Conservation (phyloP, 176 grass and related monocot species). For the Oryza punctata region DNA sequence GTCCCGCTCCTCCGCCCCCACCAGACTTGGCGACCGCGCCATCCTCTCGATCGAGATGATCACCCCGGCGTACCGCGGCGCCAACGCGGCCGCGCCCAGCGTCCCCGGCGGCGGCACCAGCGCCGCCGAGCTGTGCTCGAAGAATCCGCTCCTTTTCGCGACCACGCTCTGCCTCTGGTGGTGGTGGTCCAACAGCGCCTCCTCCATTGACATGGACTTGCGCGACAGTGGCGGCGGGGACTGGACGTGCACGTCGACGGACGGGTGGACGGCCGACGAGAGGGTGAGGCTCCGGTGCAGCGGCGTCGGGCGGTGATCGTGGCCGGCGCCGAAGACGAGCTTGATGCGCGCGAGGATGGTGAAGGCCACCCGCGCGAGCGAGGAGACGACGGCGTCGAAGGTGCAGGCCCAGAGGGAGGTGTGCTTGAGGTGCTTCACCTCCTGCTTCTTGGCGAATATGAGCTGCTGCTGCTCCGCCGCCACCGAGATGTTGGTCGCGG, state of each 20-base stretch:
- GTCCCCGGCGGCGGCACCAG: slow-evolving; percentile 58
- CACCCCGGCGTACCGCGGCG: slow-evolving; percentile 58
- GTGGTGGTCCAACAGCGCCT: slow-evolving; percentile 13
- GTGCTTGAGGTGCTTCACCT: slow-evolving; percentile 80
- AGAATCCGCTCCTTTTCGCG: slow-evolving; percentile 27
- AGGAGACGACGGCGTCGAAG: slow-evolving; percentile 62
- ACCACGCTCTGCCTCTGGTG: background rate
- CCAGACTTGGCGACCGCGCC: slow-evolving; percentile 51
- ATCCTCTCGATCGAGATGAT: slow-evolving; percentile 77
- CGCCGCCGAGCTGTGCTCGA: slow-evolving; percentile 44
- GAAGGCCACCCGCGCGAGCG: slow-evolving; percentile 58
- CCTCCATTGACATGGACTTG: slow-evolving; percentile 52
- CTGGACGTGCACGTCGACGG: slow-evolving; percentile 38
- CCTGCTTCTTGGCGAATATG: slow-evolving; percentile 75
- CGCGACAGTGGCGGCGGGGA: slow-evolving; percentile 9
- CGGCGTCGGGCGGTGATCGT: slow-evolving; percentile 32
- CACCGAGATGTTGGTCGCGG: slow-evolving; percentile 62
- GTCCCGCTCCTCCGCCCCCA: slow-evolving; percentile 63
- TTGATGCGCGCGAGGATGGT: slow-evolving; percentile 71
- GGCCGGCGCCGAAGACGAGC: slow-evolving; percentile 56
- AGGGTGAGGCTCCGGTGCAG: slow-evolving; percentile 57
- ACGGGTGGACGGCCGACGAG: slow-evolving; percentile 65
- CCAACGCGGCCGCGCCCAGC: slow-evolving; percentile 69
- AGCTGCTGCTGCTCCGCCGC: slow-evolving; percentile 76
- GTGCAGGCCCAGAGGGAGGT: slow-evolving; percentile 72